Percentiles rank a stretch among this genome's conserved stretches.
Conservation (phyloP, 2,329 filamentous ascomycete genomes). For the Colletotrichum tabaci region DNA sequence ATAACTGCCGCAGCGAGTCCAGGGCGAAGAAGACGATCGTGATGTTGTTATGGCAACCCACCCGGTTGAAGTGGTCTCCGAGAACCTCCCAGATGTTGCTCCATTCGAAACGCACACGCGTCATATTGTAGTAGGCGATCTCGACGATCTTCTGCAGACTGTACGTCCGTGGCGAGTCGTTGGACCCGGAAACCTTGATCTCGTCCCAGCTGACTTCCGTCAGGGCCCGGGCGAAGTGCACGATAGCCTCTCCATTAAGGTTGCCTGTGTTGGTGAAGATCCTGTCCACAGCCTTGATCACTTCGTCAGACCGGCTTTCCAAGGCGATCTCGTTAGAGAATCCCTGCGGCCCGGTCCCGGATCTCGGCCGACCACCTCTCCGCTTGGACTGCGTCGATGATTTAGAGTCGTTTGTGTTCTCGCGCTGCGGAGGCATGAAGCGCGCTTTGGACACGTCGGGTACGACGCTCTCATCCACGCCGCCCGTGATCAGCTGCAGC, state of each 20-base stretch:
- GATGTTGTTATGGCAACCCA: constrained; percentile 96
- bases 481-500: constrained; percentile 93
- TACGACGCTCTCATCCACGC: constrained; percentile 91
- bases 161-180: constrained; percentile 95
- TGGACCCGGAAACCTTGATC: constrained; percentile 96
- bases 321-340: constrained; percentile 87
- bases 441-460: constrained; percentile 92
- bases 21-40: constrained; percentile 98
- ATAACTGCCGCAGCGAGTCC: constrained; percentile 93
- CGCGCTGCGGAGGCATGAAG: constrained; percentile 73
- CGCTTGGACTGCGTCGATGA: constrained; percentile 76
- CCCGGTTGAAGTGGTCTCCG: constrained; percentile 98
- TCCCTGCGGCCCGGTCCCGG: constrained; percentile 73
- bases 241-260: constrained; percentile 92
- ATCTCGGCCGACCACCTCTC: constrained; percentile 58
- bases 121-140: constrained; percentile 99
- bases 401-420: constrained; percentile 70
- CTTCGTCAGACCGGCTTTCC: constrained; percentile 92
- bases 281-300: constrained; percentile 91
- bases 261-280: constrained; percentile 98
- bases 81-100: constrained; percentile 97
- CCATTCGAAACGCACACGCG: constrained; percentile 97
- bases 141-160: constrained; percentile 98
- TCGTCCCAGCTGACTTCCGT: constrained; percentile 99
- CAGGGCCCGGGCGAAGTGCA: constrained; percentile 92